Conservation (phyloP, 331 rosid species). For the Spiraea crenata region DNA sequence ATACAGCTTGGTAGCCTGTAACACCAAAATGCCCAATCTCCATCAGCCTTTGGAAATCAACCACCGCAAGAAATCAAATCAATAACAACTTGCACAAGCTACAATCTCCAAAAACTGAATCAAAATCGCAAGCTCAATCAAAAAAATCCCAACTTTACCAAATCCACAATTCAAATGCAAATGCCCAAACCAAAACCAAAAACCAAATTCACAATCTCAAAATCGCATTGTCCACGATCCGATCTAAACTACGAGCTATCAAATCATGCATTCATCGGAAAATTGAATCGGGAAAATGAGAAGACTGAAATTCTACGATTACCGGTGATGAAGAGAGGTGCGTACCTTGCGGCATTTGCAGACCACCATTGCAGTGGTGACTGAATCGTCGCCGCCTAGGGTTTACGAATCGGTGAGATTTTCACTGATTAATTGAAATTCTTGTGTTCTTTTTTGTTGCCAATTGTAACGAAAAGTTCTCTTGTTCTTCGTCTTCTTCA, state of each 20-base stretch:
- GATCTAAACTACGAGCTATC: constrained; percentile 30
- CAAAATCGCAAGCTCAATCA: neutral
- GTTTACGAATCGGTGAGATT: neutral
- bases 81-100: neutral
- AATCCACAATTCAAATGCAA: neutral
- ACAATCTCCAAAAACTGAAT: neutral
- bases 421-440: neutral
- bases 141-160: neutral
- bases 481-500: neutral
- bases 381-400: constrained; percentile 26
- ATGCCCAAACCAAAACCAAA: neutral
- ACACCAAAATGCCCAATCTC: constrained; percentile 26
- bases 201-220: neutral
- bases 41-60: constrained; percentile 12
- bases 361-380: constrained; percentile 90
- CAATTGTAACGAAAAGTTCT: neutral
- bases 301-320: constrained; percentile 6
- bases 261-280: constrained; percentile 5
- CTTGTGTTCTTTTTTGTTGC: neutral
- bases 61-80: neutral
- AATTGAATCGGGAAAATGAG: neutral
- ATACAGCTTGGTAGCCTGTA: constrained; percentile 93
- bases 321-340: neutral
- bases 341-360: constrained; percentile 99
- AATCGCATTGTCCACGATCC: constrained; percentile 31